Conservation (phyloP, 2,329 filamentous ascomycete species). For the Drechslera avenae region DNA sequence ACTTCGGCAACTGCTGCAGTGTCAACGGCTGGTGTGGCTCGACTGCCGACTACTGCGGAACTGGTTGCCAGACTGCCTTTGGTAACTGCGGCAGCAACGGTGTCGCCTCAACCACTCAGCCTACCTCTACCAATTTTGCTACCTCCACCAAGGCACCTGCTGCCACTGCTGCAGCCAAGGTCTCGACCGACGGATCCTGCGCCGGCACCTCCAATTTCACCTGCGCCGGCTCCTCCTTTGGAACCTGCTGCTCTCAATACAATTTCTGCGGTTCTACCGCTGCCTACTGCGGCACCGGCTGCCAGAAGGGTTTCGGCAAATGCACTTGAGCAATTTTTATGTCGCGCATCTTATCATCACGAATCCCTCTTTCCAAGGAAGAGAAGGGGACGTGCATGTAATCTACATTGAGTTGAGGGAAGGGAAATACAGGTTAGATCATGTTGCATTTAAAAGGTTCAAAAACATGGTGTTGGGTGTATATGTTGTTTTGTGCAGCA, state of each 20-base stretch:
- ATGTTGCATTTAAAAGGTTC: too few species aligned
- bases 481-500: too few species aligned
- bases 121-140: background rate
- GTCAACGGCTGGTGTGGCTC: conserved; percentile 7
- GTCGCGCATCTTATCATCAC: too few species aligned
- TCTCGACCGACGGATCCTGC: conserved; percentile 17
- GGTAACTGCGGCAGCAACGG: background rate
- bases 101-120: background rate
- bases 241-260: too few species aligned
- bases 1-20: conserved; percentile 17
- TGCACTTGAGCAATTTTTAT: background rate
- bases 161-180: too few species aligned
- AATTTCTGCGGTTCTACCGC: conserved; percentile 2
- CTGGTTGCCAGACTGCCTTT: conserved; percentile 2
- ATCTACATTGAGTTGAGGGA: too few species aligned
- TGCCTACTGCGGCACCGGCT: conserved; percentile 14
- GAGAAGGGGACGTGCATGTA: too few species aligned
- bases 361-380: too few species aligned
- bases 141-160: too few species aligned
- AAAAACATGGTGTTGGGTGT: too few species aligned
- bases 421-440: too few species aligned
- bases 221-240: conserved; percentile 5
- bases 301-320: conserved; percentile 15
- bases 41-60: conserved; percentile 4
- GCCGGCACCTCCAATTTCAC: conserved; percentile 11